A percentile compares a stretch with the other conserved stretches of the same genome.
Evolutionary conservation across 1,284 basidiomycete species (phyloP).

Genomic region (Tilletiaria anomala): DNA sequence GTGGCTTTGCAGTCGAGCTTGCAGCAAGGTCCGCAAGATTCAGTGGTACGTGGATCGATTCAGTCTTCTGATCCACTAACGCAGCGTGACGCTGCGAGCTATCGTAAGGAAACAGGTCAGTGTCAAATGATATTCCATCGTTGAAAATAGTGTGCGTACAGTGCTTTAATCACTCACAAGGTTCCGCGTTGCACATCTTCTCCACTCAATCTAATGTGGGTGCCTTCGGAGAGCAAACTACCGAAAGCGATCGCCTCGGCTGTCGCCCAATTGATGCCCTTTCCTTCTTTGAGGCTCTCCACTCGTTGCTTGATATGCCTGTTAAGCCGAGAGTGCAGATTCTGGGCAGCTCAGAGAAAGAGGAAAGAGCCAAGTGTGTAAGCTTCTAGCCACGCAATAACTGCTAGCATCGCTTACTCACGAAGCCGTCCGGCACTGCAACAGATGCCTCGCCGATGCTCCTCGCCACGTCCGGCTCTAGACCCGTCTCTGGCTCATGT

Average conservation of each 20-base stretch:
- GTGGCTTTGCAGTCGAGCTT: too few species aligned
- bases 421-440: conserved; percentile 54
- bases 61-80: conserved; percentile 70
- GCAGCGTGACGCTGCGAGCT: conserved; percentile 54
- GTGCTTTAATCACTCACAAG: not conserved
- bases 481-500: conserved; percentile 55
- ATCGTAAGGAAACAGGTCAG: conserved; percentile 1
- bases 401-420: too few species aligned
- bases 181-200: conserved; percentile 58
- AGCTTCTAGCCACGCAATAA: not conserved
- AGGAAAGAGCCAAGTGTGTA: not conserved
- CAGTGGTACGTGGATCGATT: conserved; percentile 52
- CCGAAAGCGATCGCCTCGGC: conserved; percentile 81
- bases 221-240: conserved; percentile 60
- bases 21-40: conserved; percentile 59
- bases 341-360: too few species aligned
- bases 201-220: conserved; percentile 67
- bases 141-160: not conserved
- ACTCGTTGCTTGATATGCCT: conserved; percentile 64
- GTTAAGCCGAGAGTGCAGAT: conserved; percentile 54
- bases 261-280: conserved; percentile 68
- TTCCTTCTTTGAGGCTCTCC: conserved; percentile 55
- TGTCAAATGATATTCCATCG: not conserved
- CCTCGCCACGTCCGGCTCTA: conserved; percentile 46
- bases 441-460: conserved; percentile 58